Evolutionary conservation across 2,329 filamentous ascomycete genomes (phyloP).

Genomic region (Fusarium veterinarium): DNA sequence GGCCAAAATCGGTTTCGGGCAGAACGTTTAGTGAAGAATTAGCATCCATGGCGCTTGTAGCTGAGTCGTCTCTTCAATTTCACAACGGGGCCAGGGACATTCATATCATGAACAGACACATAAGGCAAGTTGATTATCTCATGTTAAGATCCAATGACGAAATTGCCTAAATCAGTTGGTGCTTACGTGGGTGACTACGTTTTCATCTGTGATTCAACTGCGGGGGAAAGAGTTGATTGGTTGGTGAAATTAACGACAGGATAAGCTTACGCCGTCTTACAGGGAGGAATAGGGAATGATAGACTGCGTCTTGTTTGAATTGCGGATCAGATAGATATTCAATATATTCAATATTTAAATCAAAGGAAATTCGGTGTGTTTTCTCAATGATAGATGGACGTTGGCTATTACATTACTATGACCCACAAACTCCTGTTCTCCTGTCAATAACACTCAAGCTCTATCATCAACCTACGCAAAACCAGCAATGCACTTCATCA

Average conservation of each 20-base stretch:
- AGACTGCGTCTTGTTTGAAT: not conserved
- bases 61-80: no score
- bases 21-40: not conserved
- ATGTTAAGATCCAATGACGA: not conserved
- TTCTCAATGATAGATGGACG: not conserved
- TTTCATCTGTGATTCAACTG: not conserved
- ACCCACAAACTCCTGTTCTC: not conserved
- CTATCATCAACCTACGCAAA: not conserved
- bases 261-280: not conserved
- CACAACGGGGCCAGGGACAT: not conserved
- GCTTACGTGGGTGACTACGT: constrained; percentile 2
- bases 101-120: not conserved
- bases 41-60: not conserved
- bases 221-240: not conserved
- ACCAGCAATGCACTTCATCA: not conserved
- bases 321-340: not conserved
- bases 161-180: not conserved
- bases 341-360: not conserved
- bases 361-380: no score
- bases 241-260: not conserved
- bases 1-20: constrained; percentile 7
- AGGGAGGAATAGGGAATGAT: not conserved
- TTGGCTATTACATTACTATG: not conserved
- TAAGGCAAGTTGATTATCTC: not conserved
- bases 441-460: not conserved